Conservation (phyloP, 164 flowering plant species). For the Platanus orientalis region DNA sequence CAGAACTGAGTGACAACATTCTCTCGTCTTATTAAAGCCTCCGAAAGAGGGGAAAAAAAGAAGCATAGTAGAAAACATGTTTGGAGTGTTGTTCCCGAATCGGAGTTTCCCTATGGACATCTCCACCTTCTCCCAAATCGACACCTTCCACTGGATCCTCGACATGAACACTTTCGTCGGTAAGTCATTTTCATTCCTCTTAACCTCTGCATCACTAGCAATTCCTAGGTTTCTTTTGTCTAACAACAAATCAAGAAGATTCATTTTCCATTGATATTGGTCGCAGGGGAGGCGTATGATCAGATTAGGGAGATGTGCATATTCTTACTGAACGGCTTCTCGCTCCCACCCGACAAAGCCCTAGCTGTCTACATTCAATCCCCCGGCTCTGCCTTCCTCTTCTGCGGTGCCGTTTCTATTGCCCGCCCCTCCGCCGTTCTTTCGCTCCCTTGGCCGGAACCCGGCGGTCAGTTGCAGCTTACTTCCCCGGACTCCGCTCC, state of each 20-base stretch:
- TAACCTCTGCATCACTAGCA: background rate
- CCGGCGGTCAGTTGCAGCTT: slow-evolving; percentile 57
- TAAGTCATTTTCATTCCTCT: slow-evolving; percentile 7
- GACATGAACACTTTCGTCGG: slow-evolving; percentile 94
- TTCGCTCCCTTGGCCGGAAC: slow-evolving; percentile 80
- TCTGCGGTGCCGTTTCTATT: slow-evolving; percentile 75
- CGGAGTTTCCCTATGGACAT: slow-evolving; percentile 94
- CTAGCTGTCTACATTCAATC: slow-evolving; percentile 92
- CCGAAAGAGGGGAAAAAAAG: slow-evolving; percentile 1
- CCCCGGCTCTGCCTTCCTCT: slow-evolving; percentile 79
- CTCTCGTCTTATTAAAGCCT: background rate
- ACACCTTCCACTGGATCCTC: slow-evolving; percentile 88
- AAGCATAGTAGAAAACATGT: slow-evolving; percentile 41
- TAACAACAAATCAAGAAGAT: too few relatives aligned
- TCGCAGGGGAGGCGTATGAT: slow-evolving; percentile 77
- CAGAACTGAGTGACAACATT: too few relatives aligned
- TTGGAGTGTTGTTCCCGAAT: slow-evolving; percentile 90
- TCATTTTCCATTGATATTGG: slow-evolving; percentile 5
- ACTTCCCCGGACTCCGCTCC: slow-evolving; percentile 51
- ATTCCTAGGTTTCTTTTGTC: background rate
- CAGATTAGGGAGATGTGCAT: slow-evolving; percentile 75
- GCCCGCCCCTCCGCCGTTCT: slow-evolving; percentile 97
- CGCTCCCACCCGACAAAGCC: slow-evolving; percentile 91
- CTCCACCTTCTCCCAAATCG: slow-evolving; percentile 89
- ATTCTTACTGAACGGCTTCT: slow-evolving; percentile 67